A percentile compares a stretch with the other conserved stretches of the same genome.
Evolutionary conservation across 2,329 filamentous ascomycete genomes (phyloP).

Genomic region (Xylariales sp.): DNA sequence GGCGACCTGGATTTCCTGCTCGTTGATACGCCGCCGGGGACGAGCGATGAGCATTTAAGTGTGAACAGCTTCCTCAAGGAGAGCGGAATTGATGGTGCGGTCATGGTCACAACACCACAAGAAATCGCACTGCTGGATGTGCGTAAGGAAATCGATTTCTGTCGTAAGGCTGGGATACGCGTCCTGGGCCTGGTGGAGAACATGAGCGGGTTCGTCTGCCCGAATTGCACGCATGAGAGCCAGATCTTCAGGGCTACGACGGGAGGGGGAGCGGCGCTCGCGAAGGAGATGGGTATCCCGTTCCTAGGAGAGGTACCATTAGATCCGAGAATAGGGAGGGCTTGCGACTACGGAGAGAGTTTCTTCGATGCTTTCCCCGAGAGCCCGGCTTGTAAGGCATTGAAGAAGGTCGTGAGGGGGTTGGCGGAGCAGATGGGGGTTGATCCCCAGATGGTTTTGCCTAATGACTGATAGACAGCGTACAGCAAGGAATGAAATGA

Average conservation of each 20-base stretch:
- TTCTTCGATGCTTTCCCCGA: constrained; percentile 93
- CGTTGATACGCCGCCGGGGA: constrained; percentile 93
- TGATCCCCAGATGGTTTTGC: constrained; percentile 49
- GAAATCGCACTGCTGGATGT: constrained; percentile 91
- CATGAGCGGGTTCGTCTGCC: constrained; percentile 96
- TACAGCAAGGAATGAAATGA: not conserved
- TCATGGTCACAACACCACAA: constrained; percentile 91
- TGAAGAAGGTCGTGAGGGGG: constrained; percentile 73
- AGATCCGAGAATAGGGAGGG: constrained; percentile 91
- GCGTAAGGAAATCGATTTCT: constrained; percentile 96
- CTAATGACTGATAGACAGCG: constrained; percentile 29
- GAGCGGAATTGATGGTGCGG: constrained; percentile 86
- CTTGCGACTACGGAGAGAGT: constrained; percentile 95
- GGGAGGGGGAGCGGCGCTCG: constrained; percentile 75
- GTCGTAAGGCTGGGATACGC: constrained; percentile 84
- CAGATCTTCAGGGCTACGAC: constrained; percentile 91
- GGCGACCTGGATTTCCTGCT: constrained; percentile 89
- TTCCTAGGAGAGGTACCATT: constrained; percentile 88
- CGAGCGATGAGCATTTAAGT: constrained; percentile 89
- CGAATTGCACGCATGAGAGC: constrained; percentile 75
- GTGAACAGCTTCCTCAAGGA: constrained; percentile 91
- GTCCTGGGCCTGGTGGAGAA: constrained; percentile 93
- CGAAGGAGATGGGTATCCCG: constrained; percentile 79
- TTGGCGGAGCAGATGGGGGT: constrained; percentile 64
- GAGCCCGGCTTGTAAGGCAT: constrained; percentile 80